Conservation (phyloP, 345 rosid species). For the Cardamine occulta region DNA sequence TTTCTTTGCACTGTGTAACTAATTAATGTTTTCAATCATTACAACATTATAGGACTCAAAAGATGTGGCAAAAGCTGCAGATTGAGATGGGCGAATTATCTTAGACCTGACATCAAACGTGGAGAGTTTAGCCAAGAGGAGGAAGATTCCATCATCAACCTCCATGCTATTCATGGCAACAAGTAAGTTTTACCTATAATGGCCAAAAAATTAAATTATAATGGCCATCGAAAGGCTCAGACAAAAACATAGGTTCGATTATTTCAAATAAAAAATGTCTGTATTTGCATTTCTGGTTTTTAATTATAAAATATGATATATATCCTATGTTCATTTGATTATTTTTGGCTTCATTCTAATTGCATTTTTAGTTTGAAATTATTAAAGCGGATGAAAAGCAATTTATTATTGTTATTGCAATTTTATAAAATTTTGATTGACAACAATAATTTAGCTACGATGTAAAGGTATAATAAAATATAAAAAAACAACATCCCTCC, state of each 20-base stretch:
- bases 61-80: constrained; percentile 61
- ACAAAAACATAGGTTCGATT: neutral
- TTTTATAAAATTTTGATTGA: neutral
- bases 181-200: constrained; percentile 36
- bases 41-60: constrained; percentile 41
- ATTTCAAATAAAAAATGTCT: neutral
- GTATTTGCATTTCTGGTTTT: neutral
- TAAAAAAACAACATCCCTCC: neutral
- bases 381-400: neutral
- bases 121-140: constrained; percentile 50
- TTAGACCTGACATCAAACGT: constrained; percentile 53
- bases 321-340: neutral
- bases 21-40: constrained; percentile 2
- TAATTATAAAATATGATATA: neutral
- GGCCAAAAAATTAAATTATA: neutral
- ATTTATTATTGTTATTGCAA: neutral
- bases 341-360: neutral
- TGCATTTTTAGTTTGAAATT: neutral
- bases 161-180: constrained; percentile 53
- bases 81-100: constrained; percentile 54
- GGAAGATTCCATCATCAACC: constrained; percentile 46
- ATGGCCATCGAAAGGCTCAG: neutral
- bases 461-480: neutral
- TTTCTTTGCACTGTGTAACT: constrained; percentile 15
- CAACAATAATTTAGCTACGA: neutral